Conservation (phyloP, 2,329 filamentous ascomycete species). For the Calonectria fujianensis region DNA sequence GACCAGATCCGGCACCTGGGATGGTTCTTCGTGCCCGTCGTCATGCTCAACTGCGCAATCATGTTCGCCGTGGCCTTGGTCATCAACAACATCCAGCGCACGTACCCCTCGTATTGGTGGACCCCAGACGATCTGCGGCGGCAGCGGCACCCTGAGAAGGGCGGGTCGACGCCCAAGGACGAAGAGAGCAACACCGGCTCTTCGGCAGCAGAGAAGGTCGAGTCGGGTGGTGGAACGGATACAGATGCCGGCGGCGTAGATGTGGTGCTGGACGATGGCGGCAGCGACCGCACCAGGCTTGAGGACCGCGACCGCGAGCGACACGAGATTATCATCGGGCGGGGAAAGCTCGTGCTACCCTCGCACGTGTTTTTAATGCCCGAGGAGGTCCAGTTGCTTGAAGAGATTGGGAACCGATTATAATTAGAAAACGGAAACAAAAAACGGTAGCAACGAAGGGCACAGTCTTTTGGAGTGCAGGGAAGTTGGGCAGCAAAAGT, state of each 20-base stretch:
- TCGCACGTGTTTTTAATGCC: conserved; percentile 61
- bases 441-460: background rate
- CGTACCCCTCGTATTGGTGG: conserved; percentile 84
- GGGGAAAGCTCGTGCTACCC: conserved; percentile 60
- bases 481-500: background rate
- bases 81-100: conserved; percentile 81
- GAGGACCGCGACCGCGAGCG: conserved; percentile 31
- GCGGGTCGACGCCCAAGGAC: conserved; percentile 28
- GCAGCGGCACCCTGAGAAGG: conserved; percentile 7
- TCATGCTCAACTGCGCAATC: conserved; percentile 75
- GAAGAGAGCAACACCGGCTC: conserved; percentile 43
- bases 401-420: conserved; percentile 60
- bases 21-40: conserved; percentile 81
- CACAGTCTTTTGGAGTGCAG: background rate
- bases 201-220: conserved; percentile 38
- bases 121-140: conserved; percentile 63
- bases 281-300: conserved; percentile 43
- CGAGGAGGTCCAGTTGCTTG: conserved; percentile 61
- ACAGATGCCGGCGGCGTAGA: conserved; percentile 16
- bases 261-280: conserved; percentile 33
- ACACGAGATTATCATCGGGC: conserved; percentile 60
- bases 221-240: conserved; percentile 2
- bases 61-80: conserved; percentile 79
- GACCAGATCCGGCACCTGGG: conserved; percentile 73
- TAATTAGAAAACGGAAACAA: conserved; percentile 42